Base-by-base conservation (phyloP, 2,329 filamentous ascomycete species). In the Aspergillus neotritici region DNA sequence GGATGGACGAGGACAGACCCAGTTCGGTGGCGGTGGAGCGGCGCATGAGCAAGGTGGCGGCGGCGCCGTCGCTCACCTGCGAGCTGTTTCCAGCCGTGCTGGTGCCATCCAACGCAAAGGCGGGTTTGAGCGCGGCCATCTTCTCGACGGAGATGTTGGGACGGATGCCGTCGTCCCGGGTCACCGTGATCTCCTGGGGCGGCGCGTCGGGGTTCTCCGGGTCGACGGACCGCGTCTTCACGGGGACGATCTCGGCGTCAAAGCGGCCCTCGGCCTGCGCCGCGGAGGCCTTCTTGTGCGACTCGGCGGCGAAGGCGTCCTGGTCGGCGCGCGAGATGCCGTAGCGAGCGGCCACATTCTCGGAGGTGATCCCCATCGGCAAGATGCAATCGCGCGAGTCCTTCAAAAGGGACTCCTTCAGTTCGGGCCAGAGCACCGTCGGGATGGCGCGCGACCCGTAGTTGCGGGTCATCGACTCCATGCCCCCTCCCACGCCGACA, bases 381-480 rank as follows among this genome's bases (percentile, higher is more conserved):
- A 95, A 94, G 62, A 96, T 80, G 64, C 90, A 95, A 63, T 95
- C 90, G 33, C 78, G 72, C 3, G 86, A 86, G 50, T 94, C 83
- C 58, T 84, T 76, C 8, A 78, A 76, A 1, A 70, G 67, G 3
- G 77, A 82, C 1, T 84, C 77, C 55, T 73, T 79, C 48, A 95
- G 70, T 40, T 78, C 82, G 0, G 84, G 82, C 87, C 88, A 95
- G 9, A 88, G 68, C 50, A 88, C 79, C 0, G 82, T 83, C 0
- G 90, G 90, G 34, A 96, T 93, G n/a, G 90, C 90, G 44, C 82
- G 74, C 17, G 74, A 80, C 40, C 83, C 89, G 67, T 96, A 96
- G 69, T 95, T 95, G 52, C 84, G 73, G 51, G 87, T 94, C 90
- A 96, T 96, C 70, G 85, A 91, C 77, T 96, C 90, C 86, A 94